Conservation (phyloP, 805 yeast species). For the Candida maris region DNA sequence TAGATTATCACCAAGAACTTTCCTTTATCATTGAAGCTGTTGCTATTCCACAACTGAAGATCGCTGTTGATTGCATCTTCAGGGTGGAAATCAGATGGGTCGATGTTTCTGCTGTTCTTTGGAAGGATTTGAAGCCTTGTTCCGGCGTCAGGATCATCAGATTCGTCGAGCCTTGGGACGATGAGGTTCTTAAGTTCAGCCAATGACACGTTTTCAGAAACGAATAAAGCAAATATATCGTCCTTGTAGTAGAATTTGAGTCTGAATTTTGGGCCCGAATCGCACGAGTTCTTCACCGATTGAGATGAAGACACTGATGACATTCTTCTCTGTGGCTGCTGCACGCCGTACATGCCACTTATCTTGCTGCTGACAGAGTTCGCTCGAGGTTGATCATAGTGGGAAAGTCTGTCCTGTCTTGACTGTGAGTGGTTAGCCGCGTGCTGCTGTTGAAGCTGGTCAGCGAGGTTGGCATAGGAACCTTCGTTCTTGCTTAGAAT, state of each 20-base stretch:
- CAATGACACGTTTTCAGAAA: constrained; percentile 24
- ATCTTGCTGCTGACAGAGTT: constrained; percentile 20
- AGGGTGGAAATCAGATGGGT: constrained; percentile 18
- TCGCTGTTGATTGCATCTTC: constrained; percentile 22
- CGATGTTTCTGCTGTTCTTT: constrained; percentile 24
- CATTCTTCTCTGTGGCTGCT: constrained; percentile 12
- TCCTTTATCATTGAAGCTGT: constrained; percentile 31
- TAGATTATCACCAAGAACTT: constrained; percentile 29
- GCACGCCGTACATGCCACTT: constrained; percentile 21
- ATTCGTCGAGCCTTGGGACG: constrained; percentile 31
- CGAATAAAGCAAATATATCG: constrained; percentile 68
- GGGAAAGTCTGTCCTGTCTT: constrained; percentile 51
- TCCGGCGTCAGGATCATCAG: constrained; percentile 22
- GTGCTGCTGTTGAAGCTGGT: constrained; percentile 29
- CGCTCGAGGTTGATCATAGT: constrained; percentile 37
- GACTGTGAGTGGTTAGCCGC: constrained; percentile 33
- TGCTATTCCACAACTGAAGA: constrained; percentile 23
- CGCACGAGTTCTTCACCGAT: constrained; percentile 9
- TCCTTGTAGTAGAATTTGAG: constrained; percentile 76
- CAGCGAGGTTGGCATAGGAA: constrained; percentile 3
- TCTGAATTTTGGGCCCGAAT: constrained; percentile 42
- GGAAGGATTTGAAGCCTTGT: constrained; percentile 26
- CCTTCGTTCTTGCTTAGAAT: constrained; percentile 22
- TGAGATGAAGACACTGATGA: constrained; percentile 22
- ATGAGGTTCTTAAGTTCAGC: constrained; percentile 24